Evolutionary conservation across 148 eudicot genomes (phyloP).

Genomic region (Vaccinium darrowii): DNA sequence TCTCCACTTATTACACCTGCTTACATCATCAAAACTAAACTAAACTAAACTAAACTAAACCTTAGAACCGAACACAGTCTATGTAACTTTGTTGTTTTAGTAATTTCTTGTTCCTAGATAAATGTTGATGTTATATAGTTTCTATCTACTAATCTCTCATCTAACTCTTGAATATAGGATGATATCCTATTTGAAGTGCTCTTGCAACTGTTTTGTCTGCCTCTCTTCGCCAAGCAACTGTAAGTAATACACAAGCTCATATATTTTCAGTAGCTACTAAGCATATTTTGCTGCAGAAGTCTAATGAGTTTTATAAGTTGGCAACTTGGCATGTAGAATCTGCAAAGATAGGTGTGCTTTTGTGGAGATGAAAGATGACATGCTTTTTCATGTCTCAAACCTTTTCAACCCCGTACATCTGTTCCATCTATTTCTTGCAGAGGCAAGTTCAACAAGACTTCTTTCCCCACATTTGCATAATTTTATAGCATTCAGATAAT

Average conservation of each 20-base stretch:
- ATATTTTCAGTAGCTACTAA: background rate
- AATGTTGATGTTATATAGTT: conserved; percentile 4
- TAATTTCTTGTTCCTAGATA: background rate
- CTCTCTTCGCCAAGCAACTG: conserved; percentile 39
- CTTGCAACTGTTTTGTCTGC: conserved; percentile 53
- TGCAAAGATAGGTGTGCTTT: conserved; percentile 26
- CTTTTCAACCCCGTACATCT: conserved; percentile 69
- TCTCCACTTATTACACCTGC: too few species aligned
- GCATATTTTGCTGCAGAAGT: background rate
- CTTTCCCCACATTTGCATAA: background rate
- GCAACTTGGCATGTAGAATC: conserved; percentile 28
- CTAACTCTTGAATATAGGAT: conserved; percentile 45
- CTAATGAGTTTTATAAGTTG: conserved; percentile 21
- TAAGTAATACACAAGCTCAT: conserved; percentile 32
- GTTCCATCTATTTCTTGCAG: conserved; percentile 78
- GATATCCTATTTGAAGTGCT: conserved; percentile 85
- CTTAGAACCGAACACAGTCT: too few species aligned
- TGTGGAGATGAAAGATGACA: conserved; percentile 38
- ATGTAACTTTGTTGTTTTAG: background rate
- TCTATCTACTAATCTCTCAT: conserved; percentile 17
- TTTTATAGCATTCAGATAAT: background rate
- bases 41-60: too few species aligned
- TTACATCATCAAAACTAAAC: too few species aligned
- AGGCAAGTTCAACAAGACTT: conserved; percentile 42
- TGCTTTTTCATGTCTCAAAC: conserved; percentile 48